Conservation (phyloP, 176 grass and related monocot genomes). For the Otatea glauca region DNA sequence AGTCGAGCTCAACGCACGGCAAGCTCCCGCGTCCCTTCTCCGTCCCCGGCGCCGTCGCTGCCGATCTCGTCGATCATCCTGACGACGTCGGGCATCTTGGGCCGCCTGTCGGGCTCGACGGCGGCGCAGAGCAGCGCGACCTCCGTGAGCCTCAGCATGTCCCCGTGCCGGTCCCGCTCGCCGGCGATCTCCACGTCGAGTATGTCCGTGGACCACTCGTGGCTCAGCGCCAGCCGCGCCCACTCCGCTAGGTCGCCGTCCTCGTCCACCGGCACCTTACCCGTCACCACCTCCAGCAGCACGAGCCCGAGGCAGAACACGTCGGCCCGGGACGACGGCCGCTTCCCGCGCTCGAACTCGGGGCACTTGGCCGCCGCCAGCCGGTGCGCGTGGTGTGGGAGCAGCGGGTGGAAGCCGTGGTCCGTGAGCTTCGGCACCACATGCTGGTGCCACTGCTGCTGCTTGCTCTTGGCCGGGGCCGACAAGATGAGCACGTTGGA, state of each 20-base stretch:
- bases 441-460: not conserved
- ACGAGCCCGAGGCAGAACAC: constrained; percentile 90
- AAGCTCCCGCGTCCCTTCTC: constrained; percentile 25
- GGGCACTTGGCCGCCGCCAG: constrained; percentile 69
- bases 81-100: constrained; percentile 64
- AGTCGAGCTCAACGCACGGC: not conserved
- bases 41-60: not conserved
- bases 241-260: constrained; percentile 79
- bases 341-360: constrained; percentile 53
- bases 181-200: constrained; percentile 80
- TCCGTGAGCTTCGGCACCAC: constrained; percentile 76
- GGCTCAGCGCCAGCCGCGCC: constrained; percentile 73
- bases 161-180: constrained; percentile 62
- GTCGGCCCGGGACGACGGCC: constrained; percentile 65
- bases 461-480: not conserved
- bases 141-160: constrained; percentile 83
- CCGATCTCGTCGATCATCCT: constrained; percentile 76
- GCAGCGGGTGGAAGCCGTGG: constrained; percentile 68
- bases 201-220: constrained; percentile 93
- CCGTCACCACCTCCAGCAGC: constrained; percentile 84
- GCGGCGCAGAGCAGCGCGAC: constrained; percentile 76
- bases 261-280: constrained; percentile 68
- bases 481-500: constrained; percentile 74
- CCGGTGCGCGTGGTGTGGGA: constrained; percentile 57
- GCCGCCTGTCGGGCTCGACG: constrained; percentile 66